These are phyloP conservation scores for Elongisporangium undulatum DNA, from an alignment of 352 stramenopile species.

Conservation along the genomic window DNA sequence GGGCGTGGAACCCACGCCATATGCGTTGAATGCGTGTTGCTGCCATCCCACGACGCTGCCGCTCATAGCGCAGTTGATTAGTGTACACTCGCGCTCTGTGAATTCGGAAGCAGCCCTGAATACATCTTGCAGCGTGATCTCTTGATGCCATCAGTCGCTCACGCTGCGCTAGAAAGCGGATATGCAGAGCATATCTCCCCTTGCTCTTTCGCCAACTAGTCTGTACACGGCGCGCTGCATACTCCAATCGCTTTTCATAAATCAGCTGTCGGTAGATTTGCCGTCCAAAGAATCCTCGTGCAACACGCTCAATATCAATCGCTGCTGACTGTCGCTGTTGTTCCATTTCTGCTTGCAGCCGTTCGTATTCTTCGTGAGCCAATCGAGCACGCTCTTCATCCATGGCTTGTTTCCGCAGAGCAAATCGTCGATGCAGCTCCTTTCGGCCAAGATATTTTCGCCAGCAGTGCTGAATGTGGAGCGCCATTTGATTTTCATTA, in stretches of 20 bases:
- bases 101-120: conserved; percentile 39
- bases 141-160: conserved; percentile 24
- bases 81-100: conserved; percentile 12
- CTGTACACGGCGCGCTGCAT: conserved; percentile 37
- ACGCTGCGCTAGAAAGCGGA: conserved; percentile 45
- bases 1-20: conserved; percentile 14
- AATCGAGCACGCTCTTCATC: conserved; percentile 19
- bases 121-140: conserved; percentile 18
- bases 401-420: conserved; percentile 16
- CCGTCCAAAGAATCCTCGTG: conserved; percentile 27
- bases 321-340: conserved; percentile 11
- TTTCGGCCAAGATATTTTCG: conserved; percentile 10
- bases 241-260: conserved; percentile 12
- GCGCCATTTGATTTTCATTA: conserved; percentile 8
- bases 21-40: conserved; percentile 37
- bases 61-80: conserved; percentile 9
- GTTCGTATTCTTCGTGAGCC: conserved; percentile 17
- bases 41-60: conserved; percentile 15
- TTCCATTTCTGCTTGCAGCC: conserved; percentile 9
- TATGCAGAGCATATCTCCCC: conserved; percentile 32
- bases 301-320: conserved; percentile 32
- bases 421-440: conserved; percentile 20
- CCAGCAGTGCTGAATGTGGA: conserved; percentile 21
- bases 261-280: conserved; percentile 14
- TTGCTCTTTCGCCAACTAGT: conserved; percentile 42